phyloP scores from a whole-genome alignment of 2,329 filamentous ascomycete species.

The Microdochium bolleyi region DNA sequence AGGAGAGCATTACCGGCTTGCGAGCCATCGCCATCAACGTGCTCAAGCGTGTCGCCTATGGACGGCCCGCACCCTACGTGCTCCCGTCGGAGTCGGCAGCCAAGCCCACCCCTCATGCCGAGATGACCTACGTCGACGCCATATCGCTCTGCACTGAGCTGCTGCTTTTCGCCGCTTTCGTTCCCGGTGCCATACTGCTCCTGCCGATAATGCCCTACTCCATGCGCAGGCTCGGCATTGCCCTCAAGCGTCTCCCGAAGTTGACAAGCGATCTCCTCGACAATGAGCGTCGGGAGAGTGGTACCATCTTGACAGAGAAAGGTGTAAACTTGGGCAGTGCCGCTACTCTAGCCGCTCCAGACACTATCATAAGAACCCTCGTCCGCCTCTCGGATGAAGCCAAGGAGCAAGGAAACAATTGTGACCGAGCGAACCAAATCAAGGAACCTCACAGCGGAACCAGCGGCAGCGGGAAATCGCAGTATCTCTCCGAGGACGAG shows the following conservation, averaged over 20 bases:
- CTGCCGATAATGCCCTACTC: slow-evolving; percentile 15
- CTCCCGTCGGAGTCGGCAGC: slow-evolving; percentile 10
- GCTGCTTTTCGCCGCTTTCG: slow-evolving; percentile 17
- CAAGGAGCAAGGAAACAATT: background rate
- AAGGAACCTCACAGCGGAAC: background rate
- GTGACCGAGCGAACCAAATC: background rate
- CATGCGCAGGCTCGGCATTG: slow-evolving; percentile 16
- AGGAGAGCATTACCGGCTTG: slow-evolving; percentile 7
- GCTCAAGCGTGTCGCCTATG: slow-evolving; percentile 23
- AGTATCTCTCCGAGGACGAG: background rate
- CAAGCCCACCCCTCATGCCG: slow-evolving; percentile 2
- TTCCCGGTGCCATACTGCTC: slow-evolving; percentile 14
- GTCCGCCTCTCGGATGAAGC: background rate
- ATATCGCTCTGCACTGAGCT: slow-evolving; percentile 19
- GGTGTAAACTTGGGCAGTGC: background rate
- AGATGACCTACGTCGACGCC: slow-evolving; percentile 21
- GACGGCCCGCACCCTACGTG: slow-evolving; percentile 18
- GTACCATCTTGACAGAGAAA: slow-evolving; percentile 5
- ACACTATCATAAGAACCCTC: background rate
- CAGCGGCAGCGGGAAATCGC: background rate
- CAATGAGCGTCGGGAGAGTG: slow-evolving; percentile 10
- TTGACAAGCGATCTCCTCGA: slow-evolving; percentile 18
- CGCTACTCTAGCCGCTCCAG: background rate
- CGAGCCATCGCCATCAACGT: slow-evolving; percentile 27
- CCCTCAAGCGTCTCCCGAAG: slow-evolving; percentile 14